phyloP scores from a whole-genome alignment of 495 filamentous ascomycete genomes.

The Podospora anserina region DNA sequence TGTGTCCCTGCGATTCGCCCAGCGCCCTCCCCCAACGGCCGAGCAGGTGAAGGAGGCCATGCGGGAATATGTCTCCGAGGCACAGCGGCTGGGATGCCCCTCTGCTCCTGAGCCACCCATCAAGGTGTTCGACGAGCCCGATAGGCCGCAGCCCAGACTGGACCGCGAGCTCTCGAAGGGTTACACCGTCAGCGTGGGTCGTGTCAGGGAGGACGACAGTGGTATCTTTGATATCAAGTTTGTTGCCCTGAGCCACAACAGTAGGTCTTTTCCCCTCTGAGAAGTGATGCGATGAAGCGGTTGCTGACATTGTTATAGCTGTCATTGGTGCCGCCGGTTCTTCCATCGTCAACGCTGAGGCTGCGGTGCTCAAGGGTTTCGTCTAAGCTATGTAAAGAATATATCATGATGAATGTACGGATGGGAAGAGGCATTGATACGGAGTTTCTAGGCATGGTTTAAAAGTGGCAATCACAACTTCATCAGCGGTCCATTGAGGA shows the following conservation, averaged over 20 bases:
- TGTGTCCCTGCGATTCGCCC: slow-evolving; percentile 71
- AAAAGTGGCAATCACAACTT: neutral
- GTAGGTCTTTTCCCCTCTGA: slow-evolving; percentile 43
- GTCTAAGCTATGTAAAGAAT: slow-evolving; percentile 46
- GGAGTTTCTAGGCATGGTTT: neutral
- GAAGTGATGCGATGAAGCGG: neutral
- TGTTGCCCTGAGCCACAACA: slow-evolving; percentile 80
- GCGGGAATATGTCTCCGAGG: slow-evolving; percentile 70
- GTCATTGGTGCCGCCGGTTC: slow-evolving; percentile 93
- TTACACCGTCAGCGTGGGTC: slow-evolving; percentile 78
- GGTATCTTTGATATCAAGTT: slow-evolving; percentile 82
- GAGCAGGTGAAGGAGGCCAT: slow-evolving; percentile 68
- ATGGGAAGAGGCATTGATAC: neutral
- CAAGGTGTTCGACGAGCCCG: slow-evolving; percentile 72
- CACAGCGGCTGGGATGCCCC: slow-evolving; percentile 67
- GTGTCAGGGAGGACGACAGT: slow-evolving; percentile 68
- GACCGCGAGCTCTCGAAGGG: slow-evolving; percentile 72
- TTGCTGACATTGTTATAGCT: slow-evolving; percentile 43
- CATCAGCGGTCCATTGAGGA: neutral
- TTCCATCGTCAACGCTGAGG: slow-evolving; percentile 91
- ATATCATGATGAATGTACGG: neutral
- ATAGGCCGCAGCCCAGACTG: slow-evolving; percentile 80
- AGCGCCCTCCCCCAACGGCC: slow-evolving; percentile 50
- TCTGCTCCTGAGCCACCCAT: slow-evolving; percentile 74
- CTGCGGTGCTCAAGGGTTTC: slow-evolving; percentile 84